A percentile compares a stretch with the other conserved stretches of the same genome.
Conservation (phyloP, 2,329 filamentous ascomycete species). For the Exophiala bonariae region DNA sequence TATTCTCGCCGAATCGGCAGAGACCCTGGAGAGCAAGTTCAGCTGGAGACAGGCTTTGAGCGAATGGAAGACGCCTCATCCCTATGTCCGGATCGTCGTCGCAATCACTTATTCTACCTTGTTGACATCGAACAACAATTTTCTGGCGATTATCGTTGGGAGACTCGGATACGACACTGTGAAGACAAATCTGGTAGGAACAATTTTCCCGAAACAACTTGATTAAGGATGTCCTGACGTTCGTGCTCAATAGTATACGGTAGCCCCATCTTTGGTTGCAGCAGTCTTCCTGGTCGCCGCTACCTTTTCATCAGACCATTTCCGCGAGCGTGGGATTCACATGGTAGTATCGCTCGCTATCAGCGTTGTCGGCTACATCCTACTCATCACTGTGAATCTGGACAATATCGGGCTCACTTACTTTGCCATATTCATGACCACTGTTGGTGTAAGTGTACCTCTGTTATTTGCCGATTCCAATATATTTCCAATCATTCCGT, state of each 20-base stretch:
- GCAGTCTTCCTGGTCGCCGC: conserved; percentile 14
- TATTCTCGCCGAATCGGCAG: conserved; percentile 36
- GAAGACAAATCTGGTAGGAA: conserved; percentile 20
- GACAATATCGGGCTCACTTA: conserved; percentile 11
- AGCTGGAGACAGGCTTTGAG: conserved; percentile 32
- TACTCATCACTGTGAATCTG: conserved; percentile 15
- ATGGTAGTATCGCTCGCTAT: conserved; percentile 13
- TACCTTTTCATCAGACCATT: conserved; percentile 21
- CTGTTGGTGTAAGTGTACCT: conserved; percentile 6
- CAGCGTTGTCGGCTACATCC: conserved; percentile 18
- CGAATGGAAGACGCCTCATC: conserved; percentile 32
- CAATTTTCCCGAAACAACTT: neutral
- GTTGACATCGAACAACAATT: conserved; percentile 31
- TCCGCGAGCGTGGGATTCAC: conserved; percentile 24
- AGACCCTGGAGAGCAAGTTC: conserved; percentile 34
- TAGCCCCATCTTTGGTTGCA: conserved; percentile 12
- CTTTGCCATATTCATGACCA: conserved; percentile 15
- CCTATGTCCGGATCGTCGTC: conserved; percentile 31
- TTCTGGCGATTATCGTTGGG: conserved; percentile 33
- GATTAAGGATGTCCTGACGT: too few relatives aligned
- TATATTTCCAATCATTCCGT: too few relatives aligned
- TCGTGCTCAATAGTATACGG: conserved; percentile 26
- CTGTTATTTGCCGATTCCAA: too few relatives aligned
- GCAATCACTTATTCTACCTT: conserved; percentile 33
- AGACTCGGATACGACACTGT: conserved; percentile 29